Base-by-base conservation (phyloP, 2,329 filamentous ascomycete species). In the Ceratocystis destructans region DNA sequence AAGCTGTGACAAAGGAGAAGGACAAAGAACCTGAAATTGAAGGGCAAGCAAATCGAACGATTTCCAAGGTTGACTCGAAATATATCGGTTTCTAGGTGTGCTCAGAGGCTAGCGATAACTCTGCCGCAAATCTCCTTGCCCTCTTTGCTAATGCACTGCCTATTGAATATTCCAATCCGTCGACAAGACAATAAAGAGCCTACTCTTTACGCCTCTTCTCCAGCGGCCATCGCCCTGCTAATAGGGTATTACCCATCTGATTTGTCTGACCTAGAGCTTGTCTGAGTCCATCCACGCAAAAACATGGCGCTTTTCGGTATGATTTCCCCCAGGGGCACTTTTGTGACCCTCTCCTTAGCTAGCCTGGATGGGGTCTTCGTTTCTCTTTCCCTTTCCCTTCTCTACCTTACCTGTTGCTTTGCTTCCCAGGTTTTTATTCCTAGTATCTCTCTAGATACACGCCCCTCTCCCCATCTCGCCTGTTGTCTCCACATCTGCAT, bases 321-420 rank as follows among this genome's bases (percentile, higher is more conserved):
- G 33, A 62, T 62, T 41, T 62, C 22, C 44, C 22, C 59, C 59
- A 64, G 33, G 46, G 62, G 46, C 62, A 59, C 55, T 59, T 59
- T 59, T 59, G 55, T 59, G 55, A 59, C 55, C 55, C 10, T 66
- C 44, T 22, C 64, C 37, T 48, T 64, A 22, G 22, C 48, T 25
- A n/a, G 33, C 15, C 33, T 17, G 20, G 12, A 28, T 50, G 10
- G 33, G 50, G 45, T 17, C 25, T 41, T 20, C 17, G 20, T 28
- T 41, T 45, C 22, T 28, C 41, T 53, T 64, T 62, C 65, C 44
- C 33, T 61, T 61, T 46, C 59, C 25, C 45, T 59, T 64, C 37
- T 33, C 28, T 50, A 17, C 57, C 37, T 62, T 17, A 31, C 2
- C 45, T 44, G 2, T 59, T 33, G 25, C 8, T 20, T 59, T 33